Evolutionary conservation across 768 basidiomycete genomes (phyloP).

Genomic region (Naganishia antarctica): DNA sequence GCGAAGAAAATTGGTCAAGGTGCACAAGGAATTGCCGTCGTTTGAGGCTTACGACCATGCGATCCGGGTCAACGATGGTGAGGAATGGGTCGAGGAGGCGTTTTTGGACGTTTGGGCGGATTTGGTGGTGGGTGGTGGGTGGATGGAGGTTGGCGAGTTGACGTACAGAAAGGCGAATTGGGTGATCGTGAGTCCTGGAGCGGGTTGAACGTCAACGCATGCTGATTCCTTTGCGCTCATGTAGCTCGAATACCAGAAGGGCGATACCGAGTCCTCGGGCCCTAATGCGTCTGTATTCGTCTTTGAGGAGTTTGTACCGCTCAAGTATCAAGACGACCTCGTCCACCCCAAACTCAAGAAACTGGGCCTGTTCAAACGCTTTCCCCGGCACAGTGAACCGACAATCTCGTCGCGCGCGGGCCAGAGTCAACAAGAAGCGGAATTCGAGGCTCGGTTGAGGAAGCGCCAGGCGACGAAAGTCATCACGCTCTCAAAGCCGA

Average conservation of each 20-base stretch:
- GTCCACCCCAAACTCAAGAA: slow-evolving; percentile 38
- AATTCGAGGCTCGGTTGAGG: slow-evolving; percentile 43
- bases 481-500: slow-evolving; percentile 34
- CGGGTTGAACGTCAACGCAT: neutral
- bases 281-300: slow-evolving; percentile 63
- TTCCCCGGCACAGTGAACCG: slow-evolving; percentile 21
- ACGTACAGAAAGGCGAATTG: slow-evolving; percentile 83
- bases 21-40: slow-evolving; percentile 68
- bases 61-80: slow-evolving; percentile 29
- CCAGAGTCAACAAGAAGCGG: slow-evolving; percentile 24
- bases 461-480: slow-evolving; percentile 32
- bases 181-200: slow-evolving; percentile 65
- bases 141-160: slow-evolving; percentile 77
- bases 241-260: slow-evolving; percentile 56
- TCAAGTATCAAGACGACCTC: slow-evolving; percentile 44
- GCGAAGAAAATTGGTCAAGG: slow-evolving; percentile 73
- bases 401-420: neutral
- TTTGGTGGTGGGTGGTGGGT: slow-evolving; percentile 55
- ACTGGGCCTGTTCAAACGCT: slow-evolving; percentile 28
- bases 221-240: neutral
- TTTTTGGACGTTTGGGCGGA: slow-evolving; percentile 70
- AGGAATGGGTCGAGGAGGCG: slow-evolving; percentile 64
- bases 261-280: slow-evolving; percentile 29
- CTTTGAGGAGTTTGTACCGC: slow-evolving; percentile 89
- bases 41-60: slow-evolving; percentile 58